Conservation (phyloP, 148 eudicot genomes). For the Chenopodium suecicum region DNA sequence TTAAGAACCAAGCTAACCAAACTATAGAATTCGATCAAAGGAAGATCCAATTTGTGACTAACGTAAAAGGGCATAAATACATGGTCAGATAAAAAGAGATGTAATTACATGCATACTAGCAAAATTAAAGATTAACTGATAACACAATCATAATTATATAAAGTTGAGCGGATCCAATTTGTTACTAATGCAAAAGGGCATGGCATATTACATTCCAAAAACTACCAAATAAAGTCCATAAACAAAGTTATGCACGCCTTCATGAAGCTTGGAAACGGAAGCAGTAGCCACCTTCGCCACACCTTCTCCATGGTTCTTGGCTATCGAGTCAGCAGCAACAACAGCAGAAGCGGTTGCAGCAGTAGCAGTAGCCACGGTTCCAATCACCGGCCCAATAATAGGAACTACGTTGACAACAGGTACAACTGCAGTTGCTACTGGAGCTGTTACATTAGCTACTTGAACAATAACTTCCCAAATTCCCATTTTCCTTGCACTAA, state of each 20-base stretch:
- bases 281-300: not conserved
- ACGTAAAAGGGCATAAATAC: no score
- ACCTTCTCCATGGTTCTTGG: not conserved
- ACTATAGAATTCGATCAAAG: no score
- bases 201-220: no score
- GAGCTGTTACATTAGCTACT: not conserved
- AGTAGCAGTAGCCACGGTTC: not conserved
- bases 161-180: no score
- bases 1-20: no score
- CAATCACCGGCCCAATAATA: not conserved
- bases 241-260: not conserved
- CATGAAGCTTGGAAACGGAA: not conserved
- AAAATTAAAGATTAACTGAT: no score
- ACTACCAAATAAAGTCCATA: no score
- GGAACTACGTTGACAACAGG: not conserved
- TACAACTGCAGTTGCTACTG: not conserved
- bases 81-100: no score
- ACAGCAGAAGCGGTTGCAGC: not conserved
- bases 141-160: no score
- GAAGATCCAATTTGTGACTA: no score
- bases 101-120: no score
- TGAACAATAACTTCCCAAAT: not conserved
- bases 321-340: not conserved
- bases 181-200: no score
- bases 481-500: not conserved